Evolutionary conservation across 2,329 filamentous ascomycete species (phyloP).

Genomic region (Pseudogymnoascus destructans): DNA sequence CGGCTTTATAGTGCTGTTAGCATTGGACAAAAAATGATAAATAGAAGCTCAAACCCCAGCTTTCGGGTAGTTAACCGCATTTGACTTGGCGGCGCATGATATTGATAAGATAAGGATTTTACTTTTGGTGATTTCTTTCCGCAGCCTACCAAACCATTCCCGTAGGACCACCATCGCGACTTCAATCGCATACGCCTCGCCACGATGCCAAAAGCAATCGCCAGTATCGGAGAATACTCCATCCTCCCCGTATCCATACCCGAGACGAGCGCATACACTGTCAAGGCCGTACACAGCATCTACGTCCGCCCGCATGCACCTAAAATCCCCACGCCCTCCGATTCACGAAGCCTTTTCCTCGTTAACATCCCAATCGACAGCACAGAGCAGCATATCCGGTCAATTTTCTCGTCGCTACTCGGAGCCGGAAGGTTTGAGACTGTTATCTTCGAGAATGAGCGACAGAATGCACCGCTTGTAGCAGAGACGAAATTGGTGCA

Average conservation of each 20-base stretch:
- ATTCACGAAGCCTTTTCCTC: constrained; percentile 73
- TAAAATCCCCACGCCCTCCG: constrained; percentile 58
- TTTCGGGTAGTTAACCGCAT: constrained; percentile 9
- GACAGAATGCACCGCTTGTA: constrained; percentile 25
- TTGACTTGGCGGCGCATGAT: constrained; percentile 13
- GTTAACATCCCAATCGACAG: constrained; percentile 80
- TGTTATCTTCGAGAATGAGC: constrained; percentile 58
- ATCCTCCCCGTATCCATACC: constrained; percentile 24
- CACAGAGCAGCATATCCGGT: constrained; percentile 62
- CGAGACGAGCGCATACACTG: constrained; percentile 44
- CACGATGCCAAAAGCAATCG: constrained; percentile 10
- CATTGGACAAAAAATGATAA: background rate
- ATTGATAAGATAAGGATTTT: constrained; percentile 10
- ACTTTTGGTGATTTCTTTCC: constrained; percentile 10
- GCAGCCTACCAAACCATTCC: background rate
- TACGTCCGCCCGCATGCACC: constrained; percentile 78
- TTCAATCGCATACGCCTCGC: constrained; percentile 4
- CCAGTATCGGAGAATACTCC: constrained; percentile 21
- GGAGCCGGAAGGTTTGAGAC: constrained; percentile 66
- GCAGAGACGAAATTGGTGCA: constrained; percentile 17
- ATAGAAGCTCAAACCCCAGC: constrained; percentile 1
- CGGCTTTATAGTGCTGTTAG: constrained; percentile 13
- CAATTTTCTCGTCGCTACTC: constrained; percentile 61
- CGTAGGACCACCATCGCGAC: constrained; percentile 10
- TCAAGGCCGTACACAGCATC: constrained; percentile 61